These are phyloP conservation scores for Alternaria brassicicola DNA, from an alignment of 2,329 filamentous ascomycete genomes.

Conservation along the genomic window DNA sequence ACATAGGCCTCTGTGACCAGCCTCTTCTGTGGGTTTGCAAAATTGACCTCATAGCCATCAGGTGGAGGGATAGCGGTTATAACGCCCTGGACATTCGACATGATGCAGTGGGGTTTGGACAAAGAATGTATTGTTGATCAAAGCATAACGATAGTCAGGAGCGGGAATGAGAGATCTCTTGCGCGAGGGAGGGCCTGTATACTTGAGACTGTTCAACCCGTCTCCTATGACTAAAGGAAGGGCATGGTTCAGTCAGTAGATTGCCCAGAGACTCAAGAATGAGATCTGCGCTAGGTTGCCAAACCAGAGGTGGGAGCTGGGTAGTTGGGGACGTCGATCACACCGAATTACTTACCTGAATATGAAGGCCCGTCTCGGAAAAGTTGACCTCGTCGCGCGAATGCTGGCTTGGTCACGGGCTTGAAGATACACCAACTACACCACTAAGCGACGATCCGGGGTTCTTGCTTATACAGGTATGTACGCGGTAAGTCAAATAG, in stretches of 20 bases:
- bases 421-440: background rate
- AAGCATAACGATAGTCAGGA: background rate
- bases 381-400: background rate
- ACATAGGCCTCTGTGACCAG: constrained; percentile 25
- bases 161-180: background rate
- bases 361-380: background rate
- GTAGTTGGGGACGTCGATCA: constrained; percentile 1
- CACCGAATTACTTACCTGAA: background rate
- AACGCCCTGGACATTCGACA: constrained; percentile 20
- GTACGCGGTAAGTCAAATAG: background rate
- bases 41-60: constrained; percentile 36
- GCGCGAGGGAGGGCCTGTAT: background rate
- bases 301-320: constrained; percentile 2
- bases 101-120: constrained; percentile 2
- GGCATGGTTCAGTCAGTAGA: background rate
- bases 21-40: constrained; percentile 31
- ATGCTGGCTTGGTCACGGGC: background rate
- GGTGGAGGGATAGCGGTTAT: constrained; percentile 29
- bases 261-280: constrained; percentile 1
- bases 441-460: background rate
- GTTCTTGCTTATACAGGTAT: background rate
- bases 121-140: background rate
- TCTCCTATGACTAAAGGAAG: background rate
- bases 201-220: background rate
- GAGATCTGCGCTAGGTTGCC: constrained; percentile 3